Percentiles rank a stretch among this genome's conserved stretches.
phyloP scores from a whole-genome alignment of 805 yeast species.

The Monosporozyma aerobia region DNA sequence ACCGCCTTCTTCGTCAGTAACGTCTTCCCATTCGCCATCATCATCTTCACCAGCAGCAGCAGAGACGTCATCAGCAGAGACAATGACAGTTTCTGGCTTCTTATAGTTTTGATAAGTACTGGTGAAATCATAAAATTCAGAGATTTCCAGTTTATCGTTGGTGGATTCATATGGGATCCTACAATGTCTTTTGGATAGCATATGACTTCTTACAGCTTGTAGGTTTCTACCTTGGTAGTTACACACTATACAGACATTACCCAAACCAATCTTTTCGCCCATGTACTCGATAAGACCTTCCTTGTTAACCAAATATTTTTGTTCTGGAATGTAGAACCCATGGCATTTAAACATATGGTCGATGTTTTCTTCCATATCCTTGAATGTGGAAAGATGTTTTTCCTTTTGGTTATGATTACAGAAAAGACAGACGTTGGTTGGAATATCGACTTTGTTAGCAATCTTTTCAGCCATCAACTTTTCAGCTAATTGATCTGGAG shows the following conservation, averaged over 20 bases:
- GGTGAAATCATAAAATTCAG: constrained; percentile 85
- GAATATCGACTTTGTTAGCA: constrained; percentile 36
- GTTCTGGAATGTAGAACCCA: constrained; percentile 87
- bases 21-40: constrained; percentile 31
- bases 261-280: constrained; percentile 85
- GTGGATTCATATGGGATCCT: constrained; percentile 81
- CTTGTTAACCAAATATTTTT: constrained; percentile 55
- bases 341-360: constrained; percentile 70
- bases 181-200: constrained; percentile 81
- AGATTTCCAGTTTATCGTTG: constrained; percentile 75
- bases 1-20: constrained; percentile 23
- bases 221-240: constrained; percentile 74
- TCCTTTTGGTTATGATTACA: constrained; percentile 37
- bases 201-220: constrained; percentile 86
- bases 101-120: constrained; percentile 44
- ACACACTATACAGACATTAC: constrained; percentile 82
- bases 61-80: constrained; percentile 24
- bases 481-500: constrained; percentile 34
- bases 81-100: constrained; percentile 14
- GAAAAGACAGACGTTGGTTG: constrained; percentile 45
- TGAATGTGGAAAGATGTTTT: constrained; percentile 23
- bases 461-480: constrained; percentile 33
- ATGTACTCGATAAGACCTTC: constrained; percentile 69
- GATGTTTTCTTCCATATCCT: constrained; percentile 36
- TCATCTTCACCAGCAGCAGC: constrained; percentile 23